Evolutionary conservation across 2,329 filamentous ascomycete genomes (phyloP), one percentile per base, ranked within the genome.

Genomic region (Pseudogymnoascus sp.): DNA sequence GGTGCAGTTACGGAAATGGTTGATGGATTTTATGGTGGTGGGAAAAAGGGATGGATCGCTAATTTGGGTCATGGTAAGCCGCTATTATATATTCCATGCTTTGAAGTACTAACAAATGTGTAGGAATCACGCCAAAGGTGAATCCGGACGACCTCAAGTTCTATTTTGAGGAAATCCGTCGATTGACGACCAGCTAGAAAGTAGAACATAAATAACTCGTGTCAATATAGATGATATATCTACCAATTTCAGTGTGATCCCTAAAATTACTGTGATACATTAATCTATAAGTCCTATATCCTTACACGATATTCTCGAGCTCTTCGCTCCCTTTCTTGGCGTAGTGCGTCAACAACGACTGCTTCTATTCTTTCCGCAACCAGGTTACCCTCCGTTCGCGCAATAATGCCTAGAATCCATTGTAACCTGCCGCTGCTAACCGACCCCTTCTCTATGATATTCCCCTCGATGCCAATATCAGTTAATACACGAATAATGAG

Each of bases 41-140:
- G 87, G 67, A 93, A 92, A 77, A 87, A 93, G 76, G 91, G 93
- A 43, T 99, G 95, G 93, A 98, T 99, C 70, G 92, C 90, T 60
- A 99, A 99, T 75, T 82, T 99, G 67, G 95, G 95, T 7, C 95
- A 99, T 74, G 95, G 95, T 90, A 83, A 73, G 86, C 76, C 21
- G 13, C n/a, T 13, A 6, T 62, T 37, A 21, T 61, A 37, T 19
- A 45, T 54, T 61, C n/a, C 4, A 63, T 16, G 63, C 54, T 66
- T 19, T 63, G 66, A 13, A 23, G 45, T 19, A 60, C 68, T 71
- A 69, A 71, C 72, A 28, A 4, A 25, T 37, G 65, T 65, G 64
- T 71, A 95, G 91, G 92, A 66, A 92, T 99, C 68, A 99, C 95
- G 34, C 95, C 95, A 0, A 89, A 93, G 68, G 95, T 99, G 63